Conservation (phyloP, 2,329 filamentous ascomycete species). For the Rhynchosporium agropyri region DNA sequence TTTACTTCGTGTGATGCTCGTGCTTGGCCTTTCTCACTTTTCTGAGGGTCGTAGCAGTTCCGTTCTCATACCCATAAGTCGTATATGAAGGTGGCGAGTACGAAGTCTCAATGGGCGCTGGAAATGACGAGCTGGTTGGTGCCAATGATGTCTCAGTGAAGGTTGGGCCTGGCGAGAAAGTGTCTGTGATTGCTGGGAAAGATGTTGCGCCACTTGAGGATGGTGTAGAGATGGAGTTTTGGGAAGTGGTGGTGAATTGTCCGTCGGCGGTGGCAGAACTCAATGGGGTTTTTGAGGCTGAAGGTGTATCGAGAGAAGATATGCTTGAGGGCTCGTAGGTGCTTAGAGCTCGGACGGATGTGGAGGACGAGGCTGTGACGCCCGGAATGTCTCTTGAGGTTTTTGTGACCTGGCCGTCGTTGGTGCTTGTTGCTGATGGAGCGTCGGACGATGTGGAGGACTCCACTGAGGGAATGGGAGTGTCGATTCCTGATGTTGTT, state of each 20-base stretch:
- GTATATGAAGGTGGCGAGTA: background rate
- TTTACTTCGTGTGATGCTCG: background rate
- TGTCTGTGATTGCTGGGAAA: background rate
- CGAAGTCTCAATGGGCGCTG: background rate
- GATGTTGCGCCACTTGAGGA: background rate
- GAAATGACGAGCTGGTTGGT: background rate
- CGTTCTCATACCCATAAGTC: background rate
- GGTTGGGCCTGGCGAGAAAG: background rate
- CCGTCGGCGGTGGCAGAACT: background rate
- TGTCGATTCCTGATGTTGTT: too few species aligned
- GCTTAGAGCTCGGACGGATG: background rate
- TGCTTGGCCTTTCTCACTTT: conserved; percentile 7
- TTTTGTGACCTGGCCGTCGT: background rate
- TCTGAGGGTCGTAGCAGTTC: conserved; percentile 5
- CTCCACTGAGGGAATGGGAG: too few species aligned
- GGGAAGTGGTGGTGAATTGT: background rate
- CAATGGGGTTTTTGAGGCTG: background rate
- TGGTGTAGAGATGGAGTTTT: background rate
- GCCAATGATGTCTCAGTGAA: background rate
- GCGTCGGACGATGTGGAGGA: too few species aligned
- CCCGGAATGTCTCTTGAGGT: background rate
- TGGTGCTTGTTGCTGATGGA: background rate
- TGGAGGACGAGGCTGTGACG: background rate
- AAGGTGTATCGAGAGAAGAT: background rate
- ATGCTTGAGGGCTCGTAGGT: too few species aligned